Conservation (phyloP, 2,329 filamentous ascomycete genomes). For the Beauveria sp. region DNA sequence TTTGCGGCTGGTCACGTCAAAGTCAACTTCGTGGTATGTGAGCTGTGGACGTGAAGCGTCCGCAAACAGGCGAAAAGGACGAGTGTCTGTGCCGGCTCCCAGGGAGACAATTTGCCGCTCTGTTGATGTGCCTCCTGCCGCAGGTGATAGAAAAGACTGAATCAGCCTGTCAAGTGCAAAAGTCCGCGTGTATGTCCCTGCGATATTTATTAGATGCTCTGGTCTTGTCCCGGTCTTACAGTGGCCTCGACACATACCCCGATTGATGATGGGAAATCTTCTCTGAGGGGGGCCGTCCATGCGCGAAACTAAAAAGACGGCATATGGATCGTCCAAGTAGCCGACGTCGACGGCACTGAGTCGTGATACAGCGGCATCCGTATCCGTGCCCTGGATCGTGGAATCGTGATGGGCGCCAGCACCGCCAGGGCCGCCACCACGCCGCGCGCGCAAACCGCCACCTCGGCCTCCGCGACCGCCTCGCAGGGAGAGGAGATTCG, state of each 20-base stretch:
- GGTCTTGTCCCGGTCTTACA: neutral
- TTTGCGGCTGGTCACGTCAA: slow-evolving; percentile 60
- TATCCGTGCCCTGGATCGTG: slow-evolving; percentile 81
- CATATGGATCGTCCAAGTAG: slow-evolving; percentile 78
- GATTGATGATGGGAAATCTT: slow-evolving; percentile 85
- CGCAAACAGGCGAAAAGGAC: slow-evolving; percentile 67
- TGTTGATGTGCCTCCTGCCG: slow-evolving; percentile 18
- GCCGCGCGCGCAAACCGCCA: slow-evolving; percentile 24
- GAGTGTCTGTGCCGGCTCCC: slow-evolving; percentile 88
- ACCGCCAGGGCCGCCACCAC: slow-evolving; percentile 23
- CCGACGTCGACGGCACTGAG: slow-evolving; percentile 80
- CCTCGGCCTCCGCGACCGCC: slow-evolving; percentile 34
- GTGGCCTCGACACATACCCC: slow-evolving; percentile 52
- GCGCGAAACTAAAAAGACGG: slow-evolving; percentile 56
- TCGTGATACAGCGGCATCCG: slow-evolving; percentile 81
- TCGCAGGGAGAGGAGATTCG: slow-evolving; percentile 61
- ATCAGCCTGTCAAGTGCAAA: slow-evolving; percentile 74
- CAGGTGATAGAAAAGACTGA: slow-evolving; percentile 54
- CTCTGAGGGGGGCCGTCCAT: slow-evolving; percentile 42
- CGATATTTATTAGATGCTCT: slow-evolving; percentile 10
- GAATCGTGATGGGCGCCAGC: slow-evolving; percentile 49
- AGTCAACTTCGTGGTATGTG: slow-evolving; percentile 89
- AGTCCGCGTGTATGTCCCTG: slow-evolving; percentile 90
- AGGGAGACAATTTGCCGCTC: slow-evolving; percentile 79
- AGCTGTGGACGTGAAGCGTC: slow-evolving; percentile 33